Evolutionary conservation across 164 flowering plant genomes (phyloP).

Genomic region (Pachysandra terminalis): DNA sequence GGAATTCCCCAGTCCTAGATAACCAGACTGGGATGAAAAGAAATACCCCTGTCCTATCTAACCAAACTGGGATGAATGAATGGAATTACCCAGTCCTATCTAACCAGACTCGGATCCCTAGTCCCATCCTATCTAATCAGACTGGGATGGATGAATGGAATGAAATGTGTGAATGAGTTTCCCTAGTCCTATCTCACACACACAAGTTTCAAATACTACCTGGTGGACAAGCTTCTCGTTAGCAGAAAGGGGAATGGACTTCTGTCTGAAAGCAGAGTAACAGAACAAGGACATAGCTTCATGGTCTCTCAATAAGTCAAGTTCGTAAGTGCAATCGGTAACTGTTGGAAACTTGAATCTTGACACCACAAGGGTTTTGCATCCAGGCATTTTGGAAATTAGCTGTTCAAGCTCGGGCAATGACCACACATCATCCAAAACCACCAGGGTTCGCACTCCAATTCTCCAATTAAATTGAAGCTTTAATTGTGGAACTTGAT

Average conservation of each 20-base stretch:
- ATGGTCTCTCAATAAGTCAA: slow-evolving; percentile 52
- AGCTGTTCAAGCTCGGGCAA: slow-evolving; percentile 50
- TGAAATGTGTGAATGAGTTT: too few species aligned
- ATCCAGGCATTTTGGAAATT: slow-evolving; percentile 43
- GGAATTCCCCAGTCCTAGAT: too few species aligned
- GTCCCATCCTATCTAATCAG: too few species aligned
- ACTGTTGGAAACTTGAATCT: slow-evolving; percentile 32
- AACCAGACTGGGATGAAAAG: too few species aligned
- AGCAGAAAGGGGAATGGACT: slow-evolving; percentile 38
- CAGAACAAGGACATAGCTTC: slow-evolving; percentile 67
- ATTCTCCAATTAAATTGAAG: slow-evolving; percentile 18
- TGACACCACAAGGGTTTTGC: slow-evolving; percentile 65
- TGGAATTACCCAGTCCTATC: too few species aligned
- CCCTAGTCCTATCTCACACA: too few species aligned
- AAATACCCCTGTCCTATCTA: too few species aligned
- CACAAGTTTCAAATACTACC: slow-evolving; percentile 31
- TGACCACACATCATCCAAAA: slow-evolving; percentile 74
- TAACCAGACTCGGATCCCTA: too few species aligned
- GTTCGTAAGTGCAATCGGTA: slow-evolving; percentile 28
- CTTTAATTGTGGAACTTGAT: slow-evolving; percentile 32
- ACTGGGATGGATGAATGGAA: too few species aligned
- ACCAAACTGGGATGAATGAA: too few species aligned
- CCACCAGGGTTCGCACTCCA: slow-evolving; percentile 32
- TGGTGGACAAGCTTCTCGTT: slow-evolving; percentile 50
- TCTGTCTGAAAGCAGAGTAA: slow-evolving; percentile 54